Evolutionary conservation across 139 green algal genomes (phyloP).

Genomic region (Chloropicon primus): DNA sequence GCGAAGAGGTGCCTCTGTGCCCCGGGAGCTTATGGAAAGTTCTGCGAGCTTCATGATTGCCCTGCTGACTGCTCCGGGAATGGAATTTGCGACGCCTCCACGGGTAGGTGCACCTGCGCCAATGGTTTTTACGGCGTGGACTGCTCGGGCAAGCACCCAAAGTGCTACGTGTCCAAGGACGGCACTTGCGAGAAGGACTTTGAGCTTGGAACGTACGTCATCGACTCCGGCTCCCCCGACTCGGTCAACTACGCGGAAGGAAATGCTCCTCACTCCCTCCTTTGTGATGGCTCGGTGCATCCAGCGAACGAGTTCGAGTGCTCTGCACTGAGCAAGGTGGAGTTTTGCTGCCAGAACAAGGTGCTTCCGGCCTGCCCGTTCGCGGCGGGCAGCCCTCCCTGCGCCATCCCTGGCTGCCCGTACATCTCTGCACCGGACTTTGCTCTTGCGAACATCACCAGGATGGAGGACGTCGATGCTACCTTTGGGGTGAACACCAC

Average conservation of each 20-base stretch:
- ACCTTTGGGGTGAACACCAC: background rate
- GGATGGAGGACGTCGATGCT: background rate
- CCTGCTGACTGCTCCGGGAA: conserved; percentile 6
- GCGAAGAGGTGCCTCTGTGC: conserved; percentile 1
- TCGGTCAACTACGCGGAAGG: conserved; percentile 7
- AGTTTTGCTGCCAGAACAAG: conserved; percentile 8
- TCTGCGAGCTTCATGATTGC: conserved; percentile 12
- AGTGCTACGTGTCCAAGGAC: conserved; percentile 17
- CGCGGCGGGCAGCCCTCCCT: background rate
- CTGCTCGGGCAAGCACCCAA: conserved; percentile 10
- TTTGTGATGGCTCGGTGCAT: background rate
- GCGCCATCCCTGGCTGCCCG: background rate
- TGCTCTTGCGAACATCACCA: background rate
- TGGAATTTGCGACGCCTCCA: conserved; percentile 1
- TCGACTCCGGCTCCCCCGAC: conserved; percentile 8
- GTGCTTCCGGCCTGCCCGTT: background rate
- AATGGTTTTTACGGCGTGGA: conserved; percentile 6
- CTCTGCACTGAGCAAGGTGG: background rate
- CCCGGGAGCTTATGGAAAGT: conserved; percentile 3
- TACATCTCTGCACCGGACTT: background rate
- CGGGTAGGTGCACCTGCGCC: conserved; percentile 6
- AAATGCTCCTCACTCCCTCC: background rate
- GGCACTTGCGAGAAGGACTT: conserved; percentile 2
- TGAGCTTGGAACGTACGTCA: conserved; percentile 3
- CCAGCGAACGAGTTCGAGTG: conserved; percentile 3